These are phyloP conservation scores for Phytophthora constricta DNA, from an alignment of 352 stramenopile genomes.

Conservation along the genomic window DNA sequence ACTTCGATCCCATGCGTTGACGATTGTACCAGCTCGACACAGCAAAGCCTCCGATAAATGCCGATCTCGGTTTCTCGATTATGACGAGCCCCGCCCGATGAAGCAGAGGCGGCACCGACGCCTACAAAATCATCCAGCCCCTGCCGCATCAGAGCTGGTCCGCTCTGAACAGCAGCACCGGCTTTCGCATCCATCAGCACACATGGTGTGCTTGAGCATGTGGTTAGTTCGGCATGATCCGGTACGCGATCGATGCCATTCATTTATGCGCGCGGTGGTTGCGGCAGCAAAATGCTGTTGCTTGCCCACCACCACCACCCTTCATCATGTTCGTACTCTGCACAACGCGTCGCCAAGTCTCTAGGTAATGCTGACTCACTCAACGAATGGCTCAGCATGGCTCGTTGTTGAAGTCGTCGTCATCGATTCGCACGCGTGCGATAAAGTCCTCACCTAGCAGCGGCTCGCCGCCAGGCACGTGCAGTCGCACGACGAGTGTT, in stretches of 20 bases:
- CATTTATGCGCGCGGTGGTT: too few relatives aligned
- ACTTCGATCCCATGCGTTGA: conserved; percentile 28
- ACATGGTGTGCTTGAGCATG: too few relatives aligned
- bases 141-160: background rate
- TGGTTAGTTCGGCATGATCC: too few relatives aligned
- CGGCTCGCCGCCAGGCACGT: conserved; percentile 89
- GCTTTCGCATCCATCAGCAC: too few relatives aligned
- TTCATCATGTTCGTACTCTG: too few relatives aligned
- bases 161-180: background rate
- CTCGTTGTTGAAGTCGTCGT: conserved; percentile 88
- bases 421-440: conserved; percentile 91
- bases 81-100: background rate
- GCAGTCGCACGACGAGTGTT: conserved; percentile 93
- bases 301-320: too few relatives aligned
- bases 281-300: too few relatives aligned
- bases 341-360: too few relatives aligned
- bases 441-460: conserved; percentile 92
- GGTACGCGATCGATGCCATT: too few relatives aligned
- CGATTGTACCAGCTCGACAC: too few relatives aligned
- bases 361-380: too few relatives aligned
- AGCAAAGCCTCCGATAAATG: conserved; percentile 13
- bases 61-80: background rate
- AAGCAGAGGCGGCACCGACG: background rate
- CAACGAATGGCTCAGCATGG: conserved; percentile 49
- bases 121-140: background rate